A percentile compares a stretch with the other conserved stretches of the same genome.
Evolutionary conservation across 2,329 filamentous ascomycete species (phyloP).

Genomic region (Claviceps sp.): DNA sequence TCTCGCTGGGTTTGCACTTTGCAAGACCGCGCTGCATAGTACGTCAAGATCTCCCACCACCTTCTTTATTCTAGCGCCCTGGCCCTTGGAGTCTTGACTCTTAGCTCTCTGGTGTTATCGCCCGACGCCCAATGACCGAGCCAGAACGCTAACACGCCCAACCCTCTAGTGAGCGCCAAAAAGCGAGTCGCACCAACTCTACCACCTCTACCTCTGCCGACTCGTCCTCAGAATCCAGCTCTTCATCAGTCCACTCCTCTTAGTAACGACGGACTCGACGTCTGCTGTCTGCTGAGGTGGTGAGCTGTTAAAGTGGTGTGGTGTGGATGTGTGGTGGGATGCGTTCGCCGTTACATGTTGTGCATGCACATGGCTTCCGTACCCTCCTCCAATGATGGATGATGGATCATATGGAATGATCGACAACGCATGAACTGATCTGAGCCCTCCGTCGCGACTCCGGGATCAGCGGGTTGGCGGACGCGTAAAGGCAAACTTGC

Average conservation of each 20-base stretch:
- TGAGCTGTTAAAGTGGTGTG: background rate
- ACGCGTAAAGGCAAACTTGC: no score
- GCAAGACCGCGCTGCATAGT: slow-evolving; percentile 32
- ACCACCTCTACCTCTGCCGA: slow-evolving; percentile 23
- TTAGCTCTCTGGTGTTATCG: background rate
- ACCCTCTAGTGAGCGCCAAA: slow-evolving; percentile 24
- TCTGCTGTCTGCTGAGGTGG: background rate
- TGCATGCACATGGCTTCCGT: no score
- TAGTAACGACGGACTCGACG: background rate
- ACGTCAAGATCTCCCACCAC: slow-evolving; percentile 12
- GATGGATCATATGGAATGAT: no score
- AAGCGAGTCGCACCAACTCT: slow-evolving; percentile 23
- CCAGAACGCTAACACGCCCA: slow-evolving; percentile 7
- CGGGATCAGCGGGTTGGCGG: no score
- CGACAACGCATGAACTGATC: no score
- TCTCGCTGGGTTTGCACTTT: slow-evolving; percentile 26
- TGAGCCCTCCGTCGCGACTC: no score
- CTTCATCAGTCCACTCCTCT: slow-evolving; percentile 12
- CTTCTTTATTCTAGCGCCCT: no score
- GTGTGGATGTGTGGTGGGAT: background rate
- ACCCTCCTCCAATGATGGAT: no score
- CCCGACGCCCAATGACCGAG: background rate
- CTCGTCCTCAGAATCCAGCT: slow-evolving; percentile 17
- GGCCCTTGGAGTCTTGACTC: no score
- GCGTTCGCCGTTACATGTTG: background rate